Evolutionary conservation across 805 yeast species (phyloP).

Genomic region (Komagataella pseudopastoris): DNA sequence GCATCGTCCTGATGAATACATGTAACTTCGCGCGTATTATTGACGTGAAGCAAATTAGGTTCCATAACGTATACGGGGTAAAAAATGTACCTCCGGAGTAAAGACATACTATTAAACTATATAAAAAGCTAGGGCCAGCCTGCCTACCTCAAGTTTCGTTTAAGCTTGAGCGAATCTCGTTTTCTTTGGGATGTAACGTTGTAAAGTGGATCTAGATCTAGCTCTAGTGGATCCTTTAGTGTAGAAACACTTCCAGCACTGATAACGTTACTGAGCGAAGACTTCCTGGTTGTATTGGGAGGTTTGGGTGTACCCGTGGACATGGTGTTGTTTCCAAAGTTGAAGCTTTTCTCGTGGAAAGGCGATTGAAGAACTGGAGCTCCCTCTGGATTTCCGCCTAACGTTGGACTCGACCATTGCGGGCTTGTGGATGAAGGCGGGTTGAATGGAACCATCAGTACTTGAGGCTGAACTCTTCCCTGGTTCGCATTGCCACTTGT

Average conservation of each 20-base stretch:
- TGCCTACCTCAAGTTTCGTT: conserved; percentile 20
- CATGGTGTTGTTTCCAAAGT: conserved; percentile 1
- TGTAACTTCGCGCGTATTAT: not conserved
- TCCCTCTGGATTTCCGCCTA: not conserved
- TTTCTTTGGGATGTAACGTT: conserved; percentile 37
- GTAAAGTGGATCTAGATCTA: conserved; percentile 17
- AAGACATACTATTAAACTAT: not conserved
- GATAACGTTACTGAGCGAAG: not conserved
- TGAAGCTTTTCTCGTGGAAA: conserved; percentile 8
- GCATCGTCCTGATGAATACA: not conserved
- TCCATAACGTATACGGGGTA: not conserved
- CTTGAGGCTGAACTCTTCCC: not conserved
- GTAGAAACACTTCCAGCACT: not conserved
- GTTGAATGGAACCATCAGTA: not conserved
- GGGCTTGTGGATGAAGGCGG: not conserved
- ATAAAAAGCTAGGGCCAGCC: not conserved
- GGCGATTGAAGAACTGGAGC: conserved; percentile 11
- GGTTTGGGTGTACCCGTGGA: not conserved
- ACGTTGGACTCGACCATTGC: not conserved
- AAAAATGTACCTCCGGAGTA: not conserved
- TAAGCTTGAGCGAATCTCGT: conserved; percentile 36
- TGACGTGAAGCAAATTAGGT: not conserved
- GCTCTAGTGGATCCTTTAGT: conserved; percentile 3
- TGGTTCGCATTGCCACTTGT: not conserved
- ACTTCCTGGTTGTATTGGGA: not conserved